Conservation (phyloP, 495 filamentous ascomycete genomes). For the Trypethelium eluteriae region DNA sequence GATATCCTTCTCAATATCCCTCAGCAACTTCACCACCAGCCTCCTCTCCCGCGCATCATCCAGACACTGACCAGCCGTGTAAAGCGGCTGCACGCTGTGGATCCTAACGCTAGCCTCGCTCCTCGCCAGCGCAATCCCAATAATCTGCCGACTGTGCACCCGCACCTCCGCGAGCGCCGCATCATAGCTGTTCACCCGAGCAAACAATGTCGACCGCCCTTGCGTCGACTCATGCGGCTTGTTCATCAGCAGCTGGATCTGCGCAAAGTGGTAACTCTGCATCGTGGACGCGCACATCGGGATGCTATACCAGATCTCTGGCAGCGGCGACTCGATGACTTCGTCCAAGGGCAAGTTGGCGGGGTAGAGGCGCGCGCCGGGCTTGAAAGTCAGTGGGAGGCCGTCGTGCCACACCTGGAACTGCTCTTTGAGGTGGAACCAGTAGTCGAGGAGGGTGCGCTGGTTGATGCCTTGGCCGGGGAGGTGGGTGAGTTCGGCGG, state of each 20-base stretch:
- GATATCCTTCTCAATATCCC: constrained; percentile 51
- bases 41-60: constrained; percentile 30
- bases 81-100: constrained; percentile 54
- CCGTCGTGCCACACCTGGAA: constrained; percentile 54
- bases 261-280: constrained; percentile 60
- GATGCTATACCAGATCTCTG: constrained; percentile 56
- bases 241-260: constrained; percentile 54
- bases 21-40: constrained; percentile 45
- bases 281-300: constrained; percentile 58
- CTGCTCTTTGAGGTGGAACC: constrained; percentile 48
- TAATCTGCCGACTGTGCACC: constrained; percentile 52
- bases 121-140: constrained; percentile 48
- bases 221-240: constrained; percentile 52
- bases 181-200: constrained; percentile 47
- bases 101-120: constrained; percentile 50
- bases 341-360: constrained; percentile 25
- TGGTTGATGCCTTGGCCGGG: constrained; percentile 46
- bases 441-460: constrained; percentile 48
- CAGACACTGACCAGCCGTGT: constrained; percentile 55
- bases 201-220: constrained; percentile 40
- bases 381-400: constrained; percentile 50
- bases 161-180: constrained; percentile 47
- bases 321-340: constrained; percentile 38
- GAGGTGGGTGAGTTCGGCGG: constrained; percentile 32
- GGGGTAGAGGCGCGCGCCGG: constrained; percentile 37